phyloP scores from a whole-genome alignment of 768 basidiomycete genomes.

The Kwoniella heveanensis region DNA sequence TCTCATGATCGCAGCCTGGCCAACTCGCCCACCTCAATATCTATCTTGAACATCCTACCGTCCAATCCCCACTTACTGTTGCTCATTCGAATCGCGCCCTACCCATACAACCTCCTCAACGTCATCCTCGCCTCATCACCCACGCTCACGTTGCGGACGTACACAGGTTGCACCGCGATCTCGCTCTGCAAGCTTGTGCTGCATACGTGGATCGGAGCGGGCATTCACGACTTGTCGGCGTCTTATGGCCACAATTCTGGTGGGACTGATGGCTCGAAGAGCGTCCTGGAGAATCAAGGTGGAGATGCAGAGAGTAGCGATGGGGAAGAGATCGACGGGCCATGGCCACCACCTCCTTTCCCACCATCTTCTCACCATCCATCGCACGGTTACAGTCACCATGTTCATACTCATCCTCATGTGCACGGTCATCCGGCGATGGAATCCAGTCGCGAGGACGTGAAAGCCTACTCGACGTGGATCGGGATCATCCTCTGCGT shows the following conservation, averaged over 20 bases:
- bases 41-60: conserved; percentile 84
- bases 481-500: conserved; percentile 41
- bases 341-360: neutral
- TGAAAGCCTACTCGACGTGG: conserved; percentile 40
- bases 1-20: conserved; percentile 64
- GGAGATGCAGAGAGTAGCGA: neutral
- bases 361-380: neutral
- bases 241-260: conserved; percentile 11
- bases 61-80: conserved; percentile 83
- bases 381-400: conserved; percentile 4
- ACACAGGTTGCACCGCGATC: conserved; percentile 73
- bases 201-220: conserved; percentile 77
- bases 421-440: conserved; percentile 2
- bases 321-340: neutral
- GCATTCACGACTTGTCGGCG: conserved; percentile 41
- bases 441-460: conserved; percentile 18
- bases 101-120: conserved; percentile 81
- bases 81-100: conserved; percentile 73
- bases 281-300: neutral
- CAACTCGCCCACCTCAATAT: conserved; percentile 70
- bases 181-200: conserved; percentile 87
- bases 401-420: neutral
- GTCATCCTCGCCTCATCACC: conserved; percentile 86
- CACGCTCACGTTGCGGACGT: conserved; percentile 65
- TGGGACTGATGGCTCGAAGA: neutral